phyloP scores from a whole-genome alignment of 306 rosid species.

The Medicago lupulina region DNA sequence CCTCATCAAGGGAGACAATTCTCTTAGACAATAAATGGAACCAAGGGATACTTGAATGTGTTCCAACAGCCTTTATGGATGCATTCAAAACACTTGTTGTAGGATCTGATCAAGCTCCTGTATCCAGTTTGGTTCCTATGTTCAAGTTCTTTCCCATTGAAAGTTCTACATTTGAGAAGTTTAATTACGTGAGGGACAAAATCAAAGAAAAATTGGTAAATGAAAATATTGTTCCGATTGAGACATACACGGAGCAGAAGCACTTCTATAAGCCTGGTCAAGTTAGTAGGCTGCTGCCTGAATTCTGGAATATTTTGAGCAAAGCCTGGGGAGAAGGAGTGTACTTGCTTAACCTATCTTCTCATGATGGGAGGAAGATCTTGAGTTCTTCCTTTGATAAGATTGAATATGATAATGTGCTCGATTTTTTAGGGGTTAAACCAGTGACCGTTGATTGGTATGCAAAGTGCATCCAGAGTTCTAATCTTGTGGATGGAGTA shows the following conservation, averaged over 20 bases:
- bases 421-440: slow-evolving; percentile 58
- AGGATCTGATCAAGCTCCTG: slow-evolving; percentile 48
- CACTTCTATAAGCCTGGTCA: slow-evolving; percentile 67
- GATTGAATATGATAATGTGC: slow-evolving; percentile 46
- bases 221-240: slow-evolving; percentile 63
- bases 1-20: slow-evolving; percentile 80
- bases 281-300: slow-evolving; percentile 65
- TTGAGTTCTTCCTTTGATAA: slow-evolving; percentile 61
- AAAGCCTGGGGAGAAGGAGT: slow-evolving; percentile 50
- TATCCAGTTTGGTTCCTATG: slow-evolving; percentile 48
- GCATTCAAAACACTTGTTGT: slow-evolving; percentile 64
- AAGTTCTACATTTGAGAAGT: slow-evolving; percentile 44
- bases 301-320: slow-evolving; percentile 61
- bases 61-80: slow-evolving; percentile 64
- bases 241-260: slow-evolving; percentile 60
- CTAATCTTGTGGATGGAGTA: slow-evolving; percentile 59
- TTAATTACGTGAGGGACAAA: slow-evolving; percentile 60
- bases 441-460: slow-evolving; percentile 62
- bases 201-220: slow-evolving; percentile 52
- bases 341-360: slow-evolving; percentile 53
- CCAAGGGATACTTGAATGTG: slow-evolving; percentile 70
- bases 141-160: slow-evolving; percentile 65
- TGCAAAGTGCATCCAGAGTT: slow-evolving; percentile 70
- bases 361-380: slow-evolving; percentile 57
- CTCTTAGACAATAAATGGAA: slow-evolving; percentile 76